Percentiles rank a stretch among this genome's conserved stretches.
phyloP scores from a whole-genome alignment of 2,329 filamentous ascomycete species.

The Botryotinia calthae region DNA sequence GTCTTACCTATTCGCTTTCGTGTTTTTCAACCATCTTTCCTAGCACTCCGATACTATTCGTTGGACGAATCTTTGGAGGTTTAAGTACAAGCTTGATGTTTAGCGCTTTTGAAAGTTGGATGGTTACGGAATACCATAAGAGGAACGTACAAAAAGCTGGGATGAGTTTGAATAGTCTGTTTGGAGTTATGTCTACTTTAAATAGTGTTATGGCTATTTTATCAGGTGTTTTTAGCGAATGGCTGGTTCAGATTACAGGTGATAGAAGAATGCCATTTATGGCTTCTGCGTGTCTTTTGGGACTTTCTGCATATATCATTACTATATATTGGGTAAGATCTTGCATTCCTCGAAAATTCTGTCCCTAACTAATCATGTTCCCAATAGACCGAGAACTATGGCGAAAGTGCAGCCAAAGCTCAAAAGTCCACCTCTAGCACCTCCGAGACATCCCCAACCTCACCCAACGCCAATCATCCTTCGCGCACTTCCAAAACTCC shows the following conservation, averaged over 20 bases:
- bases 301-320: slow-evolving; percentile 47
- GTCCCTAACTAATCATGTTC: background rate
- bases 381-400: slow-evolving; percentile 51
- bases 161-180: slow-evolving; percentile 49
- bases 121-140: slow-evolving; percentile 56
- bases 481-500: background rate
- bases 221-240: slow-evolving; percentile 52
- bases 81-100: slow-evolving; percentile 56
- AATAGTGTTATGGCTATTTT: slow-evolving; percentile 56
- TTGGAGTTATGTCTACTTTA: slow-evolving; percentile 51
- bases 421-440: slow-evolving; percentile 20
- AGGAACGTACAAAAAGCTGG: slow-evolving; percentile 45
- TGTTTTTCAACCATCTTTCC: slow-evolving; percentile 51
- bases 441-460: background rate
- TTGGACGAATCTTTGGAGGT: slow-evolving; percentile 54
- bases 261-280: slow-evolving; percentile 55
- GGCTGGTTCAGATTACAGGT: slow-evolving; percentile 47
- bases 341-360: background rate
- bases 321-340: slow-evolving; percentile 47
- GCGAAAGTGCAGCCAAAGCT: slow-evolving; percentile 33
- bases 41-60: slow-evolving; percentile 46
- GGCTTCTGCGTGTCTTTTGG: slow-evolving; percentile 44
- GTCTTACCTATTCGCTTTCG: slow-evolving; percentile 51
- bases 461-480: background rate
- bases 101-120: slow-evolving; percentile 60